Conservation (phyloP, 1,284 basidiomycete genomes). For the Ustilago tritici region DNA sequence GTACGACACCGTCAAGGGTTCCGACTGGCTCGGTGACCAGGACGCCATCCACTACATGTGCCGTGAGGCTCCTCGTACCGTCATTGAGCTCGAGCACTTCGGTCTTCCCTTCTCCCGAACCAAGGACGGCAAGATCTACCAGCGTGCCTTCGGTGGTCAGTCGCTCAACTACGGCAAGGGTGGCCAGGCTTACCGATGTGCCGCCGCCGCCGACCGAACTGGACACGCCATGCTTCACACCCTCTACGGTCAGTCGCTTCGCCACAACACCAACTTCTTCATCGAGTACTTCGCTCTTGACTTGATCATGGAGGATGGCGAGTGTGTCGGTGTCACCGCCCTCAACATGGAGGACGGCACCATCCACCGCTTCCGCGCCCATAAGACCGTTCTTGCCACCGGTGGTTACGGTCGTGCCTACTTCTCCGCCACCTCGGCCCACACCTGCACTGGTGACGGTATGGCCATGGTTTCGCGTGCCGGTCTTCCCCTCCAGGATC, state of each 20-base stretch:
- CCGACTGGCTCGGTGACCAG: conserved; percentile 99
- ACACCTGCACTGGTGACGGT: conserved; percentile 98
- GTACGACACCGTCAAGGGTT: conserved; percentile 99
- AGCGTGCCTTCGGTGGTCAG: conserved; percentile 98
- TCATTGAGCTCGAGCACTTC: conserved; percentile 97
- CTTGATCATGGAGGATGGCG: conserved; percentile 97
- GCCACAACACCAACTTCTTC: conserved; percentile 99
- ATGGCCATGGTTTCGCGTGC: conserved; percentile 99
- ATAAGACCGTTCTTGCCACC: conserved; percentile 98
- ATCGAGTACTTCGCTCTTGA: conserved; percentile 98
- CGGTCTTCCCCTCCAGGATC: conserved; percentile 94
- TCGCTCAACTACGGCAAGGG: conserved; percentile 97
- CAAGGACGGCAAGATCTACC: conserved; percentile 99
- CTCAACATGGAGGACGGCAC: conserved; percentile 99
- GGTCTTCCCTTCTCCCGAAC: conserved; percentile 99
- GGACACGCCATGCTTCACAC: conserved; percentile 99
- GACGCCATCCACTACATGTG: conserved; percentile 99
- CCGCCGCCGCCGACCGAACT: conserved; percentile 97
- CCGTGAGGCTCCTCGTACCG: conserved; percentile 91
- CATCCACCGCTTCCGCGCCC: conserved; percentile 95
- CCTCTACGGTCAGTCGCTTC: conserved; percentile 97
- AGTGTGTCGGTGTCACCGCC: conserved; percentile 99
- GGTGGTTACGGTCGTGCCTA: conserved; percentile 98
- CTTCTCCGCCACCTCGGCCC: conserved; percentile 98
- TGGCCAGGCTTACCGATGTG: conserved; percentile 98